Conservation (phyloP, 371 early-diverging fungal species). For the Mitosporidium daphniae region DNA sequence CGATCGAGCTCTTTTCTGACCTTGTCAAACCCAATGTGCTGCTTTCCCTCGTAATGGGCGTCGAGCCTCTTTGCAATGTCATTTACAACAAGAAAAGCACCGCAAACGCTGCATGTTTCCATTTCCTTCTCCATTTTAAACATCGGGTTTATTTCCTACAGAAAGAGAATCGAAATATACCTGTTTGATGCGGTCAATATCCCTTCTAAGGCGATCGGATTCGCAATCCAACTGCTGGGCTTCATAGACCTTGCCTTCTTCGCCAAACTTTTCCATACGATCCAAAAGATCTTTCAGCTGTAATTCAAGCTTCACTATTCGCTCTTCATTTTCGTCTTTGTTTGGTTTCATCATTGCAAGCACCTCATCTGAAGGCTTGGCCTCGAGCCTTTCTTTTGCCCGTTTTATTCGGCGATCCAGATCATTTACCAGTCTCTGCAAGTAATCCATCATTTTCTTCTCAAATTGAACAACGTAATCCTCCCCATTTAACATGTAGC, state of each 20-base stretch:
- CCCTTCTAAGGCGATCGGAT: conserved; percentile 7
- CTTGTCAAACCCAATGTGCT: conserved; percentile 40
- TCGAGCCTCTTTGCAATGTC: conserved; percentile 36
- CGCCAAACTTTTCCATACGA: conserved; percentile 28
- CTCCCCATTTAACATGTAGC: conserved; percentile 21
- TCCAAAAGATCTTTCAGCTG: conserved; percentile 26
- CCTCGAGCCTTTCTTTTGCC: conserved; percentile 25
- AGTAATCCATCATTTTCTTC: conserved; percentile 22
- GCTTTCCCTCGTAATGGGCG: conserved; percentile 47
- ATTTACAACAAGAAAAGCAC: conserved; percentile 41
- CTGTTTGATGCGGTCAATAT: conserved; percentile 16
- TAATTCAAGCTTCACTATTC: conserved; percentile 34
- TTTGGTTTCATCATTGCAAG: conserved; percentile 16
- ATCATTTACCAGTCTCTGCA: conserved; percentile 24
- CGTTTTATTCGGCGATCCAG: conserved; percentile 27
- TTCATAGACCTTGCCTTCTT: conserved; percentile 33
- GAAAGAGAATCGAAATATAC: conserved; percentile 1
- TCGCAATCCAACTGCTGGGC: conserved; percentile 19
- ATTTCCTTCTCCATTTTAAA: conserved; percentile 29
- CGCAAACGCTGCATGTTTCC: conserved; percentile 54
- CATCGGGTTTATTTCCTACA: conserved; percentile 14
- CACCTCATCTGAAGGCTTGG: conserved; percentile 19
- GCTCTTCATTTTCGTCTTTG: conserved; percentile 38
- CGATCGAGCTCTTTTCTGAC: conserved; percentile 36
- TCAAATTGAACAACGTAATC: conserved; percentile 27